Percentiles rank a stretch among this genome's conserved stretches.
Conservation (phyloP, 106 monocot genomes). For the Agapanthus africanus region DNA sequence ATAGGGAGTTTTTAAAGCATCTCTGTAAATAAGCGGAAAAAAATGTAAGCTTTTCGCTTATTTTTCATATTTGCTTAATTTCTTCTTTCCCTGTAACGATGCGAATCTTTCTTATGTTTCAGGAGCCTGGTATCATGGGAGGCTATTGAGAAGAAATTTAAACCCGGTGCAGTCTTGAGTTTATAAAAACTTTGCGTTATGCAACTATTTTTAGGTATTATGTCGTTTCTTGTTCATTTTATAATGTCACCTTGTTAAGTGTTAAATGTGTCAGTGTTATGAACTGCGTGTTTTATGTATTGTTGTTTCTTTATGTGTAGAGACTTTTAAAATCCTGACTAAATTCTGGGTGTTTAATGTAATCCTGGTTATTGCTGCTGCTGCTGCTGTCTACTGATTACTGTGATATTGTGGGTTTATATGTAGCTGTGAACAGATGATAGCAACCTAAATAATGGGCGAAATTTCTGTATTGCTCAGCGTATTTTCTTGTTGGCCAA, state of each 20-base stretch:
- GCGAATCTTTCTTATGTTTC: constrained; percentile 5
- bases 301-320: not conserved
- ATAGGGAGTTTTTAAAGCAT: not conserved
- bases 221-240: constrained; percentile 1
- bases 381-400: too few species aligned
- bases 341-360: not conserved
- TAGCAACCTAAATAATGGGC: not conserved
- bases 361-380: not conserved
- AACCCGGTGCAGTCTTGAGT: not conserved
- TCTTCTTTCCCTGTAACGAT: not conserved
- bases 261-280: not conserved
- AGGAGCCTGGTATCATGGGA: not conserved
- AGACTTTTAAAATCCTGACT: not conserved
- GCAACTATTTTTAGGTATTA: not conserved
- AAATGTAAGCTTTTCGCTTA: not conserved
- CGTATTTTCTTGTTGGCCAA: not conserved
- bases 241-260: not conserved
- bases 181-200: not conserved
- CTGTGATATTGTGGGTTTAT: too few species aligned
- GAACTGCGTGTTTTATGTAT: not conserved
- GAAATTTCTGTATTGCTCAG: not conserved
- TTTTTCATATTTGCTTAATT: not conserved
- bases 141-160: not conserved
- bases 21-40: not conserved
- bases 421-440: not conserved